phyloP scores from a whole-genome alignment of 495 filamentous ascomycete genomes.

The Aspergillus wentii region DNA sequence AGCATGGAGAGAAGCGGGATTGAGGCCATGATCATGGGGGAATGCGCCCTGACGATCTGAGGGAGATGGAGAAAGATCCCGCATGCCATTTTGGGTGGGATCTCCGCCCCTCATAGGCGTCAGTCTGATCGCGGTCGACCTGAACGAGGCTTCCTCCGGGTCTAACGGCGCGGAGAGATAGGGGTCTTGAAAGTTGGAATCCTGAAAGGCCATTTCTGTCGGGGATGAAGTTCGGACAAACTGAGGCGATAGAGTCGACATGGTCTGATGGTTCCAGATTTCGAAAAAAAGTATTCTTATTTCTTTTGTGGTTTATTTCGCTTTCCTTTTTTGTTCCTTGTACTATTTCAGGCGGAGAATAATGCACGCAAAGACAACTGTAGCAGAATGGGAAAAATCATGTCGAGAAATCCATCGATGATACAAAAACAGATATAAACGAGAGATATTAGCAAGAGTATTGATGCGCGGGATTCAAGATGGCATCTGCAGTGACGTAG shows the following conservation, averaged over 20 bases:
- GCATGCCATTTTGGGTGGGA: conserved; percentile 15
- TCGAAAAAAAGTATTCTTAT: no score
- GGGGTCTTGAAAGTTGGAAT: conserved; percentile 19
- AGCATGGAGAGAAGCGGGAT: no score
- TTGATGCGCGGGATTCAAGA: no score
- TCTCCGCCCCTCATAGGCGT: conserved; percentile 21
- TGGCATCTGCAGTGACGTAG: no score
- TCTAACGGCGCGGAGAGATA: conserved; percentile 37
- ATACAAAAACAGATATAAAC: no score
- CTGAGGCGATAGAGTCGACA: conserved; percentile 25
- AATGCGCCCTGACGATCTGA: conserved; percentile 5
- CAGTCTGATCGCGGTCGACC: conserved; percentile 28
- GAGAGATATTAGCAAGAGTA: no score
- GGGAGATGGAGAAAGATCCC: conserved; percentile 7
- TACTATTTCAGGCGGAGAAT: background rate
- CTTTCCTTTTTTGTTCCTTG: background rate
- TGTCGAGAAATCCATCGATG: no score
- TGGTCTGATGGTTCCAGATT: no score
- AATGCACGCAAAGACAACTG: conserved; percentile 2
- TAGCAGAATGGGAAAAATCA: no score
- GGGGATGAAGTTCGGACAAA: conserved; percentile 18
- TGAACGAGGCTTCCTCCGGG: conserved; percentile 34
- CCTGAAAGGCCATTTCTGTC: conserved; percentile 8
- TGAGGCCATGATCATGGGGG: conserved; percentile 9
- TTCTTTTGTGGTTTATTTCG: no score